Evolutionary conservation across 192 early-diverging fungal genomes (phyloP).

Genomic region (Coemansia nantahalensis): DNA sequence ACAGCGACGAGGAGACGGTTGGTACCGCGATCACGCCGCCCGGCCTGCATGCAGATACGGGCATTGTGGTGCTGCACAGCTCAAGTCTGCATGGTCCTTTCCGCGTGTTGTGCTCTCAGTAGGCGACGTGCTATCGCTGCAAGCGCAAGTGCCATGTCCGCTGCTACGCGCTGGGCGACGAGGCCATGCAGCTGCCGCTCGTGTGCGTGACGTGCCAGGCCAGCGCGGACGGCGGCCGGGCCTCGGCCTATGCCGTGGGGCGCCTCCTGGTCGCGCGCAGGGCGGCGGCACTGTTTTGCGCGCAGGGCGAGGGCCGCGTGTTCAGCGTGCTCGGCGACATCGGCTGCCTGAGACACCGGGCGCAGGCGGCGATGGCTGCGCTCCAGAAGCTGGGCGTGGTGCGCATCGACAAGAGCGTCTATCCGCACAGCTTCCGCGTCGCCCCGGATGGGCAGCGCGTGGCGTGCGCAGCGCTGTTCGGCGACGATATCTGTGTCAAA

Average conservation of each 20-base stretch:
- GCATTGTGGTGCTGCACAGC: too few species aligned
- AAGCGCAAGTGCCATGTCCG: slow-evolving; percentile 18
- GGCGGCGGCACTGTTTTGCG: slow-evolving; percentile 1
- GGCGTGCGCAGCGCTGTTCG: slow-evolving; percentile 16
- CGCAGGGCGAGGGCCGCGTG: not conserved
- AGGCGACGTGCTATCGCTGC: slow-evolving; percentile 35
- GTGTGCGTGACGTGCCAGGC: slow-evolving; percentile 28
- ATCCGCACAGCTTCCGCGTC: slow-evolving; percentile 7
- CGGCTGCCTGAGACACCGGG: slow-evolving; percentile 5
- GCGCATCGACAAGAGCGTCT: slow-evolving; percentile 6
- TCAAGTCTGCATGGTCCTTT: not conserved
- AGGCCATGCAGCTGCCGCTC: not conserved
- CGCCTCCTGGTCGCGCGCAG: slow-evolving; percentile 29
- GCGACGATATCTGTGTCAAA: slow-evolving; percentile 7
- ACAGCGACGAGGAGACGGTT: slow-evolving; percentile 10
- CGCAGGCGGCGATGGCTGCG: not conserved
- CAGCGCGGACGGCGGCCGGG: not conserved
- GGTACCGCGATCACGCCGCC: not conserved
- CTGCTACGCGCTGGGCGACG: slow-evolving; percentile 21
- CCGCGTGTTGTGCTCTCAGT: too few species aligned
- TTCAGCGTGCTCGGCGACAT: slow-evolving; percentile 1
- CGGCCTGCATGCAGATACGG: not conserved
- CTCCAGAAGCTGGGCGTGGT: slow-evolving; percentile 18
- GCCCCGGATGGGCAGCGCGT: not conserved
- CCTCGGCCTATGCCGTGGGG: not conserved